Evolutionary conservation across 192 early-diverging fungal species (phyloP).

Genomic region (Backusella tarrabulga): DNA sequence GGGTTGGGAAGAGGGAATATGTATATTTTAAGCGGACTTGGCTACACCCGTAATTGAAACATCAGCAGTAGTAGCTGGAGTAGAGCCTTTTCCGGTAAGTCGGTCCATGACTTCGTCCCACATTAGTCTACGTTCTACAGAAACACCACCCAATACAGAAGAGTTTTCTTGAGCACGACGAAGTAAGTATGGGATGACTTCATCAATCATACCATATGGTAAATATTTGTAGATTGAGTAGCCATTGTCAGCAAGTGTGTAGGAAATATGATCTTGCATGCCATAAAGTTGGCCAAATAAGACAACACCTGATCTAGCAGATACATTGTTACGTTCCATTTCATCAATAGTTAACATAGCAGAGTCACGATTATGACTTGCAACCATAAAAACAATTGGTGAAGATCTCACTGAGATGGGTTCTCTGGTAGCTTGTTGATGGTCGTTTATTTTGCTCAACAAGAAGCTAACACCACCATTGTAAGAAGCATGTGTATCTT

Average conservation of each 20-base stretch:
- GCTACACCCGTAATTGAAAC: neutral
- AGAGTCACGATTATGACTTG: constrained; percentile 87
- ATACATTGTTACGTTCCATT: constrained; percentile 60
- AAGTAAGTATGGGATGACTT: constrained; percentile 91
- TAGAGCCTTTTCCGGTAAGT: constrained; percentile 12
- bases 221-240: constrained; percentile 91
- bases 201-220: constrained; percentile 86
- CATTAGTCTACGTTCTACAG: constrained; percentile 53
- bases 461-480: constrained; percentile 74
- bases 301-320: constrained; percentile 58
- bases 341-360: constrained; percentile 58
- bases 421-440: constrained; percentile 26
- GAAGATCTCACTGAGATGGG: constrained; percentile 19
- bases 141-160: constrained; percentile 66
- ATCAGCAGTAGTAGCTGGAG: neutral
- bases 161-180: constrained; percentile 95
- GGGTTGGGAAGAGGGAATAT: neutral
- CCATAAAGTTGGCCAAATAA: constrained; percentile 93
- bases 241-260: constrained; percentile 71
- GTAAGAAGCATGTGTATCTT: constrained; percentile 83
- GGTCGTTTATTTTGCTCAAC: constrained; percentile 54
- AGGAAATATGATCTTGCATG: constrained; percentile 92
- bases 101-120: constrained; percentile 59
- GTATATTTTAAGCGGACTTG: constrained; percentile 2
- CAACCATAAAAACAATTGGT: constrained; percentile 78